Evolutionary conservation across 768 basidiomycete genomes (phyloP).

Genomic region (Boletellus emodensis): DNA sequence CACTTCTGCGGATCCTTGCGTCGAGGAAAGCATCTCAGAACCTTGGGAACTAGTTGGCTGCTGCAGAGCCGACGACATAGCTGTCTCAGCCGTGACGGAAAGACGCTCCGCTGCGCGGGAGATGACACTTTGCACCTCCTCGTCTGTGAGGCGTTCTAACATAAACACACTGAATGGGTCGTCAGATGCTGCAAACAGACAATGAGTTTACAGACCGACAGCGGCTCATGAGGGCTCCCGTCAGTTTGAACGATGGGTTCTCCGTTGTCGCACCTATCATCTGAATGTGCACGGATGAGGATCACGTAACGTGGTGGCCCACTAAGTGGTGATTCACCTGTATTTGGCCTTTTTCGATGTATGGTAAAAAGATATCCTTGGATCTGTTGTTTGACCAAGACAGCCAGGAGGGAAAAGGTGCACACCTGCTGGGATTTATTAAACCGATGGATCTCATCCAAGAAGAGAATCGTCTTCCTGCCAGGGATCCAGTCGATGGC

Average conservation of each 20-base stretch:
- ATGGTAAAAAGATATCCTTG: conserved; percentile 78
- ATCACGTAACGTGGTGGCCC: neutral
- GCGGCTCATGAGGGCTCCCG: conserved; percentile 66
- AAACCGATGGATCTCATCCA: conserved; percentile 84
- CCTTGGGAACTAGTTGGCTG: conserved; percentile 16
- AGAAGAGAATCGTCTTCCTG: conserved; percentile 70
- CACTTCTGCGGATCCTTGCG: conserved; percentile 17
- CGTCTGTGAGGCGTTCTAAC: conserved; percentile 60
- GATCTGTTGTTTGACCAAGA: conserved; percentile 10
- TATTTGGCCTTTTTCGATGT: conserved; percentile 72
- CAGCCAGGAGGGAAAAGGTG: neutral
- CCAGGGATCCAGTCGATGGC: conserved; percentile 3
- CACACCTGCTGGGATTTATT: conserved; percentile 65
- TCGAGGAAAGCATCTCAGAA: conserved; percentile 12
- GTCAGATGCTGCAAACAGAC: conserved; percentile 10
- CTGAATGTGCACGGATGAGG: conserved; percentile 26
- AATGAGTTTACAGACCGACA: conserved; percentile 52
- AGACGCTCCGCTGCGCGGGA: conserved; percentile 44
- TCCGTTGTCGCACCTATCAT: conserved; percentile 85
- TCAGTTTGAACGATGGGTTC: conserved; percentile 84
- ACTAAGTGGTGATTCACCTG: conserved; percentile 38
- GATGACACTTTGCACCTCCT: conserved; percentile 58
- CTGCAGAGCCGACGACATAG: neutral
- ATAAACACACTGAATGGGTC: conserved; percentile 60
- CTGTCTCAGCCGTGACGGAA: conserved; percentile 14